Base-by-base conservation (phyloP, 2,329 filamentous ascomycete genomes). In the Rhynchosporium graminicola region DNA sequence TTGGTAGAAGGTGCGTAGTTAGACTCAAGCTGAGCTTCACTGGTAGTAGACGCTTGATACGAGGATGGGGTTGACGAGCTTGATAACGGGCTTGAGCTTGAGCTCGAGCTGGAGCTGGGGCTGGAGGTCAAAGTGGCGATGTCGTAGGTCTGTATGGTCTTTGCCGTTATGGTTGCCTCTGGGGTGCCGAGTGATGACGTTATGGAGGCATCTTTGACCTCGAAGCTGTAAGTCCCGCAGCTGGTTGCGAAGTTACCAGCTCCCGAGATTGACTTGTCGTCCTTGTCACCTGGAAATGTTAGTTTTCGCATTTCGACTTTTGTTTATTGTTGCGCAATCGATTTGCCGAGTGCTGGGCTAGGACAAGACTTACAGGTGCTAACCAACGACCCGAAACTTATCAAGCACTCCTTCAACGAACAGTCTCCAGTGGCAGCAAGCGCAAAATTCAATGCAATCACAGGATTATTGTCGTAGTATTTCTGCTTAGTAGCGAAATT, bases 151-250 rank as follows among this genome's bases (percentile, higher is more conserved):
- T 40, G 57, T 38, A 61, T 61, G 2, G 60, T 61, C 33, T 54
- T 54, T 0, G 33, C 60, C 5, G 40, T 50, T 31, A 61, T 40
- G 15, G 60, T 61, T 9, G 60, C 55, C 6, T 46, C 47, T 29
- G 60, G 52, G 6, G 38, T 15, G 9, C 60, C 60, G 26, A 61
- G 52, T 3, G 31, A 20, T 1, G 45, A 15, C 5, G 45, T 45
- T n/a, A 42, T 46, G 26, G 52, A 31, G 15, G 54, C 46, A n/a
- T 55, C 43, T 47, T 55, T 42, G 46, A 61, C 31, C 4, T 48
- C 46, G 60, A 57, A 61, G 52, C 38, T 51, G 60, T 57, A 61
- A 7, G 40, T 45, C 38, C 60, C 60, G 31, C 60, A 61, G 52
- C 60, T 50, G 28, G 36, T 28, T 12, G 45, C 40, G 38, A 61